Evolutionary conservation across 805 yeast species (phyloP).

Genomic region (Lipomyces chichibuensis): DNA sequence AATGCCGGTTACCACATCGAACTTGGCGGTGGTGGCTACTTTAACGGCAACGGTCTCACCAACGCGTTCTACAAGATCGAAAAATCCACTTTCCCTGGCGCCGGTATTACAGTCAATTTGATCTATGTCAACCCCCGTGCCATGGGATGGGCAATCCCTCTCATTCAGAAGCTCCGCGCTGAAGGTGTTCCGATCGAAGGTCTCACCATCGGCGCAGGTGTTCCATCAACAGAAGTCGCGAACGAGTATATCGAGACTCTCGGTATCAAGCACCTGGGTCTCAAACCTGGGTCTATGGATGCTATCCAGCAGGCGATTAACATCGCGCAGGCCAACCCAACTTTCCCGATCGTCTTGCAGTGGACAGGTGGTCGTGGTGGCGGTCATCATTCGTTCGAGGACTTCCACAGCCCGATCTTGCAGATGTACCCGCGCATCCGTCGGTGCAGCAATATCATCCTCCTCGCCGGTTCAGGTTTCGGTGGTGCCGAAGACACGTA

Average conservation of each 20-base stretch:
- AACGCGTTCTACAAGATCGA: constrained; percentile 76
- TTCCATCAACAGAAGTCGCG: constrained; percentile 96
- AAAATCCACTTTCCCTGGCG: constrained; percentile 72
- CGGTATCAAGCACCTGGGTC: constrained; percentile 89
- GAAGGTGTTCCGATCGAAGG: constrained; percentile 96
- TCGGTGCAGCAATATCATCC: constrained; percentile 82
- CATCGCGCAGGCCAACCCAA: constrained; percentile 94
- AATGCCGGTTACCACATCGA: constrained; percentile 98
- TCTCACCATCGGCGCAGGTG: constrained; percentile 98
- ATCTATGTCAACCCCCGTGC: constrained; percentile 96
- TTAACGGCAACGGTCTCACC: constrained; percentile 69
- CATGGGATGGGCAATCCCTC: constrained; percentile 99
- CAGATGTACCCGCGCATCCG: constrained; percentile 96
- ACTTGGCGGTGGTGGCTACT: constrained; percentile 99
- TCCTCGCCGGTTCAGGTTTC: constrained; percentile 97
- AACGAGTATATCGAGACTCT: constrained; percentile 91
- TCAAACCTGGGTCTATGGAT: constrained; percentile 97
- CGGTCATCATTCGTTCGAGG: constrained; percentile 99
- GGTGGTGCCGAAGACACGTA: constrained; percentile 97
- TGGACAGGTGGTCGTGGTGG: constrained; percentile 99
- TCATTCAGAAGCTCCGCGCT: constrained; percentile 83
- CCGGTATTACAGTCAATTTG: constrained; percentile 87
- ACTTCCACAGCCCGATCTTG: constrained; percentile 95
- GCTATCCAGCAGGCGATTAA: constrained; percentile 82
- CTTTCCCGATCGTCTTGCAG: constrained; percentile 94